Conservation (phyloP, 2,329 filamentous ascomycete genomes). For the Celoporthe dispersa region DNA sequence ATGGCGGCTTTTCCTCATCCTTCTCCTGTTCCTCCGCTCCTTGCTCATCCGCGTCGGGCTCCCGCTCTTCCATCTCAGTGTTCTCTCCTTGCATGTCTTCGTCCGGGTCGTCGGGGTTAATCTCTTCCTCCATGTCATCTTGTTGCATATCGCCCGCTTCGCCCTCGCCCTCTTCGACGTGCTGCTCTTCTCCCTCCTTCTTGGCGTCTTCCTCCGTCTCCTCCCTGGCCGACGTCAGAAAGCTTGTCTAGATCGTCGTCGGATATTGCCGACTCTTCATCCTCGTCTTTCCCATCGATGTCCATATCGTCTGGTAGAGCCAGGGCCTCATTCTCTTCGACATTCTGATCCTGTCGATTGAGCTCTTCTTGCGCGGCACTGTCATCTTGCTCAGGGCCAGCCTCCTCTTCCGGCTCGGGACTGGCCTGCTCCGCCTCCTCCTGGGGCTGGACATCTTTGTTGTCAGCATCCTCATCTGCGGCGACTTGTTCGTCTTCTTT, state of each 20-base stretch:
- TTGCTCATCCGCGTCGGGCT: conserved; percentile 38
- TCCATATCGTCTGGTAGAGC: conserved; percentile 38
- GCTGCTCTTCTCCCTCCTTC: conserved; percentile 36
- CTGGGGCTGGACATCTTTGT: conserved; percentile 42
- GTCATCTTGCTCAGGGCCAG: conserved; percentile 62
- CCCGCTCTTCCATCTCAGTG: conserved; percentile 34
- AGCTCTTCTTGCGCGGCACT: conserved; percentile 59
- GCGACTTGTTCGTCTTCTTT: conserved; percentile 66
- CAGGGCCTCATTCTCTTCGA: conserved; percentile 36
- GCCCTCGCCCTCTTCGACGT: conserved; percentile 51
- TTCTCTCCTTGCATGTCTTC: conserved; percentile 28
- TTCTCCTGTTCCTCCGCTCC: conserved; percentile 48
- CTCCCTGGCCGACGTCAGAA: conserved; percentile 48
- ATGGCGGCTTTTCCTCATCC: conserved; percentile 41
- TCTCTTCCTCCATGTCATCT: conserved; percentile 75
- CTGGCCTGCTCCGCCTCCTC: conserved; percentile 51
- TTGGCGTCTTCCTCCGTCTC: conserved; percentile 28
- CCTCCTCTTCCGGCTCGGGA: conserved; percentile 45
- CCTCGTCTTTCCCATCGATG: conserved; percentile 38
- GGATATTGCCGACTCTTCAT: conserved; percentile 25
- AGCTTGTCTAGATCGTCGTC: conserved; percentile 44
- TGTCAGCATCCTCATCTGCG: conserved; percentile 60
- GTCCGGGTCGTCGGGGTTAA: conserved; percentile 31
- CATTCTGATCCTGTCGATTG: conserved; percentile 64
- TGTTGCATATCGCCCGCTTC: conserved; percentile 27